Conservation (phyloP, 352 stramenopile genomes). For the Phytophthora foliorum region DNA sequence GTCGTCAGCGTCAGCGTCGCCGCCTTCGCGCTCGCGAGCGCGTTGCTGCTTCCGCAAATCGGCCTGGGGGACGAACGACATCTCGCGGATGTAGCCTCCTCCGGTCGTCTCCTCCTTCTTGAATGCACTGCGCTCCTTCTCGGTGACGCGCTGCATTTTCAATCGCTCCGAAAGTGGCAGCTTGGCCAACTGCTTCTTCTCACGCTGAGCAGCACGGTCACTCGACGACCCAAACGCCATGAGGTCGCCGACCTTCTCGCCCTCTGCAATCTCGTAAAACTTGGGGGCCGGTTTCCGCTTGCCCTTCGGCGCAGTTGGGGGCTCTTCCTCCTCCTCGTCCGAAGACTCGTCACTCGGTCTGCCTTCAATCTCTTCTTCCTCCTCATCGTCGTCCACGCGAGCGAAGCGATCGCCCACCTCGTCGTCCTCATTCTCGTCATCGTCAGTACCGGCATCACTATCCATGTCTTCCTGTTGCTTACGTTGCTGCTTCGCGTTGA, state of each 20-base stretch:
- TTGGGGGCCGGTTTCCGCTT: slow-evolving; percentile 66
- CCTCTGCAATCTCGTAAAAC: slow-evolving; percentile 89
- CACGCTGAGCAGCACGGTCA: slow-evolving; percentile 74
- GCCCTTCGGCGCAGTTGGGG: slow-evolving; percentile 21
- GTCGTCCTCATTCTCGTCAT: slow-evolving; percentile 68
- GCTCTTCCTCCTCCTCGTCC: slow-evolving; percentile 63
- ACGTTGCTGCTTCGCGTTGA: slow-evolving; percentile 72
- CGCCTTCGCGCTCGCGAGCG: slow-evolving; percentile 38
- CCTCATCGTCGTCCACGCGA: slow-evolving; percentile 70
- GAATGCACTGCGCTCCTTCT: slow-evolving; percentile 83
- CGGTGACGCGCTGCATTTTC: slow-evolving; percentile 74
- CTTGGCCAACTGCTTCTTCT: slow-evolving; percentile 85
- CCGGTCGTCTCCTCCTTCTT: slow-evolving; percentile 84
- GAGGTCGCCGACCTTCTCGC: slow-evolving; percentile 84
- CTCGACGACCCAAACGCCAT: slow-evolving; percentile 79
- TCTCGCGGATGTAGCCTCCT: slow-evolving; percentile 86
- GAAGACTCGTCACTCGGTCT: slow-evolving; percentile 77
- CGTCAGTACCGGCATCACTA: slow-evolving; percentile 85
- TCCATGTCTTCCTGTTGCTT: slow-evolving; percentile 93
- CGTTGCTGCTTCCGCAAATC: slow-evolving; percentile 68
- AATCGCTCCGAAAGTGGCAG: slow-evolving; percentile 83
- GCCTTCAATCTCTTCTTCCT: slow-evolving; percentile 65
- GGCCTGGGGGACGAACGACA: slow-evolving; percentile 80
- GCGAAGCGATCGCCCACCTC: slow-evolving; percentile 73
- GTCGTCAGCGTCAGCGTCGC: slow-evolving; percentile 27